These are phyloP conservation scores for Populus pruinosa DNA, from an alignment of 345 rosid genomes.

Conservation along the genomic window DNA sequence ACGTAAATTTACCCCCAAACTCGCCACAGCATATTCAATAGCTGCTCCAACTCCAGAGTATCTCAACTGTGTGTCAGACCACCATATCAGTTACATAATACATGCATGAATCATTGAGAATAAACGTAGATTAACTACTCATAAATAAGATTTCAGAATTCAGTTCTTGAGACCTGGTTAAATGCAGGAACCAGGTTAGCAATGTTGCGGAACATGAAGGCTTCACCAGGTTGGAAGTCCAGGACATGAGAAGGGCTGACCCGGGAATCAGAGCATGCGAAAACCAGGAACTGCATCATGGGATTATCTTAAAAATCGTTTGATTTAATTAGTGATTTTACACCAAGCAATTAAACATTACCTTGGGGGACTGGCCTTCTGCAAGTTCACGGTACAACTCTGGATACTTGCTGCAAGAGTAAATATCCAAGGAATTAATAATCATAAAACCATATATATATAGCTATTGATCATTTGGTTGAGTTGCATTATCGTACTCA, in stretches of 20 bases:
- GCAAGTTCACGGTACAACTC: not conserved
- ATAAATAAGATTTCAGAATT: not conserved
- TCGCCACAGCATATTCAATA: slow-evolving; percentile 20
- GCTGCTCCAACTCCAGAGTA: slow-evolving; percentile 23
- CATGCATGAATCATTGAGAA: not conserved
- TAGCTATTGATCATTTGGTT: not conserved
- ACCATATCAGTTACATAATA: not conserved
- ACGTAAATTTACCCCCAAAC: not conserved
- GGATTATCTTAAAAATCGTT: not conserved
- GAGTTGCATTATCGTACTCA: slow-evolving; percentile 14
- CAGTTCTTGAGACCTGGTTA: slow-evolving; percentile 33
- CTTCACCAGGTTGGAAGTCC: slow-evolving; percentile 50
- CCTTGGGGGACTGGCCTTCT: slow-evolving; percentile 23
- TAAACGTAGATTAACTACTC: too few species aligned
- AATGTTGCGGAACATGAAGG: slow-evolving; percentile 48
- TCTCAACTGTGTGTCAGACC: slow-evolving; percentile 1
- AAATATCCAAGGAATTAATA: not conserved
- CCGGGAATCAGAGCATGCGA: slow-evolving; percentile 53
- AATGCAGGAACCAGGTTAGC: slow-evolving; percentile 53
- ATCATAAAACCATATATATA: too few species aligned
- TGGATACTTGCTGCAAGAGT: not conserved
- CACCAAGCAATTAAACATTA: not conserved
- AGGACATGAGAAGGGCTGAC: slow-evolving; percentile 51
- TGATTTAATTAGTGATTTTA: not conserved
- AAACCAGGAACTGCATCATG: slow-evolving; percentile 18